Base-by-base conservation (phyloP, 257 asterid species). In the Nicotiana tomentosiformis region DNA sequence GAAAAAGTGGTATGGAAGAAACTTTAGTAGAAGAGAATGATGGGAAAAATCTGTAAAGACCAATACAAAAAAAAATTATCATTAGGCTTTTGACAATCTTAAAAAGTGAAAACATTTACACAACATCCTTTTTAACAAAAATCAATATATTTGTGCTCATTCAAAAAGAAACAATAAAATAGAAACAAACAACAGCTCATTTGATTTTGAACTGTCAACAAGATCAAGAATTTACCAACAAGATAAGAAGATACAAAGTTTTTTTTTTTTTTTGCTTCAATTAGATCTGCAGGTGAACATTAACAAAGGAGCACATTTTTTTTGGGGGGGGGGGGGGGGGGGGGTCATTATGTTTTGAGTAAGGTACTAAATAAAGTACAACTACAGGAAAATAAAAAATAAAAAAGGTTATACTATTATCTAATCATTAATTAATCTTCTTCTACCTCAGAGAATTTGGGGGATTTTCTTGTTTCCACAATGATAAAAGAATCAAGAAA, bases 11-110 rank as follows among this genome's bases (percentile, higher is more conserved):
- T 11, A 78, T 80, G 68, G 64, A 72, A 80, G 84, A 84, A 86
- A 88, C 86, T 85, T 57, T 82, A 76, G 80, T 49, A 82, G 83
- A 82, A 83, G 58, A 80, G 65, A 83, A 82, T 53, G 87, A 86
- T 58, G 29, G 53, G 58, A 57, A 86, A 86, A 86, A 69, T 77
- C 72, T 78, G 85, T 62, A 66, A 87, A 85, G 72, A 84, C 83
- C 82, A 85, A 76, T 67, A 80, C 66, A 77, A 81, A 84, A 85
- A 29, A 57, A 85, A 0, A 57, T 7, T 81, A 53, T 20, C 74
- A 29, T 70, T 87, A 81, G 86, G 83, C 88, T 89, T 87, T 89
- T 86, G 87, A 85, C 89, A 92, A 89, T 90, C 88, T 82, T 80
- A 82, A 79, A 87, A 90, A 64, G 90, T 61, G 78, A 49, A 81